A percentile compares a stretch with the other conserved stretches of the same genome.
Conservation (phyloP, 148 eudicot species). For the Camellia lanceoleosa region DNA sequence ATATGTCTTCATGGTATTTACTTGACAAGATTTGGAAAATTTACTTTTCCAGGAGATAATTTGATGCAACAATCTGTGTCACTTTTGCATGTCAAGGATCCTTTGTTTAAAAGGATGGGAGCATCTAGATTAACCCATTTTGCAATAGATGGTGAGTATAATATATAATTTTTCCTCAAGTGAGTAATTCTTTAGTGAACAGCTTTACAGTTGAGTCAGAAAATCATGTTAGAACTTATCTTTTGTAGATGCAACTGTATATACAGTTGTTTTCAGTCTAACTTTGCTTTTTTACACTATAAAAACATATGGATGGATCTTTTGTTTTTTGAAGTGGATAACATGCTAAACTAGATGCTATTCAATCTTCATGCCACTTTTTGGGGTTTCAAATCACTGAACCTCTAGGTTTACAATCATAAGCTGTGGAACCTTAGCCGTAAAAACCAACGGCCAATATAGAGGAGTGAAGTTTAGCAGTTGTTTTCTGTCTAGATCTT, state of each 20-base stretch:
- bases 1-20: constrained; percentile 4
- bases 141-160: constrained; percentile 67
- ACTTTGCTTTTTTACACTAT: neutral
- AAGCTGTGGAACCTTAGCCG: neutral
- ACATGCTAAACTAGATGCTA: neutral
- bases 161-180: neutral
- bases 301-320: neutral
- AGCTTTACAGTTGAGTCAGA: neutral
- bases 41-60: constrained; percentile 65
- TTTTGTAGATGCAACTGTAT: neutral
- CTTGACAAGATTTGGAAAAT: constrained; percentile 9
- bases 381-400: neutral
- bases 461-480: neutral
- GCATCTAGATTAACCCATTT: constrained; percentile 92
- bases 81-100: constrained; percentile 91
- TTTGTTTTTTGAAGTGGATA: neutral
- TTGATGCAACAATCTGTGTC: constrained; percentile 82
- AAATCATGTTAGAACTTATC: neutral
- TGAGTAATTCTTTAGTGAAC: neutral
- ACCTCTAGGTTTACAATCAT: neutral
- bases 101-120: constrained; percentile 92
- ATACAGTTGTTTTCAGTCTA: neutral
- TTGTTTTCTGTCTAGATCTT: neutral
- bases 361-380: neutral
- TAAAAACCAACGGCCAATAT: neutral